These are phyloP conservation scores for Trichoderma sp. DNA, from an alignment of 2,329 filamentous ascomycete genomes.

Conservation along the genomic window DNA sequence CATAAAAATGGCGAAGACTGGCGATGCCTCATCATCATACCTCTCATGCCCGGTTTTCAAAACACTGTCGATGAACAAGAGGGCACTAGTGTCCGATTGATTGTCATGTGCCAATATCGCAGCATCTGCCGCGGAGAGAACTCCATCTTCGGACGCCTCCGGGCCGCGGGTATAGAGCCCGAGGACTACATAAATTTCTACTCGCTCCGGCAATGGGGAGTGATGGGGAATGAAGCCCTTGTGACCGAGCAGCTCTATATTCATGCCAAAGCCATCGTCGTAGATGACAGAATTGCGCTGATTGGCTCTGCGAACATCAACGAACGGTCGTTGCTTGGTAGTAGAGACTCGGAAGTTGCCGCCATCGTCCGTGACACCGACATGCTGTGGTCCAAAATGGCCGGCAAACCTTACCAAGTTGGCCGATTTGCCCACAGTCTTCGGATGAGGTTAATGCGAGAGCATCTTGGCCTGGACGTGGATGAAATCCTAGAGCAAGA, in stretches of 20 bases:
- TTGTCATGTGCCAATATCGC: conserved; percentile 94
- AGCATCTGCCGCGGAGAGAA: conserved; percentile 91
- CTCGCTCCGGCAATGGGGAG: conserved; percentile 86
- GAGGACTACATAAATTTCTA: conserved; percentile 97
- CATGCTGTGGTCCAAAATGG: conserved; percentile 91
- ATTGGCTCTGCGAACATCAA: conserved; percentile 99
- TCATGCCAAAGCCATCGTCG: conserved; percentile 94
- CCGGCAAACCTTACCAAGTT: conserved; percentile 80
- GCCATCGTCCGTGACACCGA: conserved; percentile 89
- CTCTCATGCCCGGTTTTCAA: conserved; percentile 97
- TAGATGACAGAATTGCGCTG: conserved; percentile 87
- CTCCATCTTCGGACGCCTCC: conserved; percentile 86
- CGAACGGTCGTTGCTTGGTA: conserved; percentile 90
- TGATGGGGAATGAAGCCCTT: conserved; percentile 77
- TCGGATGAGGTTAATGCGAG: conserved; percentile 89
- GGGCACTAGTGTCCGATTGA: conserved; percentile 88
- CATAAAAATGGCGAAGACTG: conserved; percentile 82
- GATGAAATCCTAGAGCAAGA: conserved; percentile 85
- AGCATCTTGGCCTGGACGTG: conserved; percentile 93
- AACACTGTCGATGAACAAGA: conserved; percentile 93
- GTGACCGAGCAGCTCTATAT: conserved; percentile 98
- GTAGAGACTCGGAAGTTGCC: conserved; percentile 86
- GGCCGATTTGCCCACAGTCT: conserved; percentile 90
- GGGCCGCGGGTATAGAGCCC: conserved; percentile 77
- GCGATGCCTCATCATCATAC: conserved; percentile 86